Percentiles rank a stretch among this genome's conserved stretches.
Evolutionary conservation across 495 filamentous ascomycete species (phyloP).

Genomic region (Aspergillus ostianus): DNA sequence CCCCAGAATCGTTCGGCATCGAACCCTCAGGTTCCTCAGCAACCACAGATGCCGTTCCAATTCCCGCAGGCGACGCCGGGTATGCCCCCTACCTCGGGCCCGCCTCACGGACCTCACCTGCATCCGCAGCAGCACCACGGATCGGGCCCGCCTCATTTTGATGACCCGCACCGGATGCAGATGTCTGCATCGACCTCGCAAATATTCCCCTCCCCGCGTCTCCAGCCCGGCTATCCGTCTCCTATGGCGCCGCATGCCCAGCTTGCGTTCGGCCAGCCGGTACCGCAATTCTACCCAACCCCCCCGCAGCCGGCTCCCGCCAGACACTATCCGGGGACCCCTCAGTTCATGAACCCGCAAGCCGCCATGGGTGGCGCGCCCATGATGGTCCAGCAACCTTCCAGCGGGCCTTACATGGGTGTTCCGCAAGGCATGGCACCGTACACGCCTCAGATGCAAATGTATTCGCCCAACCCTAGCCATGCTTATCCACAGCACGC

Average conservation of each 20-base stretch:
- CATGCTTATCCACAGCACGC: slow-evolving; percentile 64
- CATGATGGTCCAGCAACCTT: slow-evolving; percentile 80
- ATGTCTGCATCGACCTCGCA: slow-evolving; percentile 76
- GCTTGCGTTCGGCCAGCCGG: slow-evolving; percentile 68
- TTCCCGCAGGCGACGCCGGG: slow-evolving; percentile 46
- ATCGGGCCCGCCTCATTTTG: slow-evolving; percentile 60
- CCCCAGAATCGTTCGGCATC: slow-evolving; percentile 62
- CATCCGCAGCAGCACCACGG: slow-evolving; percentile 64
- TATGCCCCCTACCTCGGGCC: slow-evolving; percentile 46
- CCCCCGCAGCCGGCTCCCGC: slow-evolving; percentile 53
- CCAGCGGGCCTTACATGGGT: slow-evolving; percentile 53
- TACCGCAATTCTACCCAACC: slow-evolving; percentile 68
- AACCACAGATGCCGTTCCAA: slow-evolving; percentile 75
- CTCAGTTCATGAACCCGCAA: slow-evolving; percentile 65
- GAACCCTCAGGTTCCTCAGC: slow-evolving; percentile 65
- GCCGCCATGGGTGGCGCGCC: slow-evolving; percentile 62
- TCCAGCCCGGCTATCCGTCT: slow-evolving; percentile 69
- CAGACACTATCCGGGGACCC: slow-evolving; percentile 46
- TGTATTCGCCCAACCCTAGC: slow-evolving; percentile 67
- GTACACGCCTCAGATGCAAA: slow-evolving; percentile 66
- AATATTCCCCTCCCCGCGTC: slow-evolving; percentile 74
- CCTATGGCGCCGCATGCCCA: slow-evolving; percentile 67
- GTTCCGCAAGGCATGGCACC: slow-evolving; percentile 56
- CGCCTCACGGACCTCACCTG: slow-evolving; percentile 63
- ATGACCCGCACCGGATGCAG: slow-evolving; percentile 84